Evolutionary conservation across 768 basidiomycete genomes (phyloP).

Genomic region (Pleurotus sapidus): DNA sequence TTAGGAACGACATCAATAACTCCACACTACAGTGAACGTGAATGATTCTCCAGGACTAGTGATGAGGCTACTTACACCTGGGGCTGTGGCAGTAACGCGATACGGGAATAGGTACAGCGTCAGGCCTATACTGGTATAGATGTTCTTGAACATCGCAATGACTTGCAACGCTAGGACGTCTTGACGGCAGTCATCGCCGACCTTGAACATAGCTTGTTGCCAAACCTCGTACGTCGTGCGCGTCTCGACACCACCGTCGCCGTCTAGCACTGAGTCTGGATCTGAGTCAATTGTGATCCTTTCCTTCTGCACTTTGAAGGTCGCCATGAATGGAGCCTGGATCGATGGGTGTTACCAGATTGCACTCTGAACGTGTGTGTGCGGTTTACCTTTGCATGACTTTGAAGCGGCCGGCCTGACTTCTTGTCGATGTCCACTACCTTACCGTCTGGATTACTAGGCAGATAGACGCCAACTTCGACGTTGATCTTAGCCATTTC

Average conservation of each 20-base stretch:
- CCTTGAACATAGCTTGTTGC: slow-evolving; percentile 99
- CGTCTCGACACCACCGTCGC: slow-evolving; percentile 55
- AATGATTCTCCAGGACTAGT: background rate
- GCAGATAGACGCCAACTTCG: slow-evolving; percentile 94
- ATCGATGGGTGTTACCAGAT: too few relatives aligned
- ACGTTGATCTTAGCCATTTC: slow-evolving; percentile 97
- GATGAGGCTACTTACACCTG: slow-evolving; percentile 64
- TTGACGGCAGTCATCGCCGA: slow-evolving; percentile 98
- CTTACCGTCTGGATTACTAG: slow-evolving; percentile 94
- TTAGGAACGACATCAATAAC: slow-evolving; percentile 99
- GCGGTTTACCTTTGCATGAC: slow-evolving; percentile 84
- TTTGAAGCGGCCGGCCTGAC: slow-evolving; percentile 93
- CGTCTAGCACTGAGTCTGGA: slow-evolving; percentile 71
- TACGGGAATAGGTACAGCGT: slow-evolving; percentile 94
- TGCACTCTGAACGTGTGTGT: background rate
- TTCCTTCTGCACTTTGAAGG: slow-evolving; percentile 96
- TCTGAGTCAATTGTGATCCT: slow-evolving; percentile 62
- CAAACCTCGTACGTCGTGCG: slow-evolving; percentile 80
- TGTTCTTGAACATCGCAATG: slow-evolving; percentile 99
- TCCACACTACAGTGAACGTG: slow-evolving; percentile 63
- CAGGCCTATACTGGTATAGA: slow-evolving; percentile 86
- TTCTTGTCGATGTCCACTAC: slow-evolving; percentile 98
- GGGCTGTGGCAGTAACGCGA: slow-evolving; percentile 93
- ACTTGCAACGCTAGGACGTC: slow-evolving; percentile 96
- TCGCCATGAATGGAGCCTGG: slow-evolving; percentile 99